These are phyloP conservation scores for Xylariomycetidae sp. DNA, from an alignment of 2,329 filamentous ascomycete genomes.

Conservation along the genomic window DNA sequence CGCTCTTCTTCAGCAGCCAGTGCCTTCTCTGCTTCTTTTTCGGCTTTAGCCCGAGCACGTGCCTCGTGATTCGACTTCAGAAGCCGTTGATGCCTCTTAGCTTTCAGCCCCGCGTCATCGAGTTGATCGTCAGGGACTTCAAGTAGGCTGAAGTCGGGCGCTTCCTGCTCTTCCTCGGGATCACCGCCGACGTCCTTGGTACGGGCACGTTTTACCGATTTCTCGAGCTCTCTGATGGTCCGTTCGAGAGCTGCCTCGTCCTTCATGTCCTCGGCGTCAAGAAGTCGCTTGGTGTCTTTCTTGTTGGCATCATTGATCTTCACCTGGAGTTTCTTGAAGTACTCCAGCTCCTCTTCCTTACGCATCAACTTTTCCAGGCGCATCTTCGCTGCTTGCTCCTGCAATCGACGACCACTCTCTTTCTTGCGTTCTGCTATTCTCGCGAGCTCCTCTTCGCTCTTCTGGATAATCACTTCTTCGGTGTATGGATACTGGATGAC, in stretches of 20 bases:
- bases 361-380: slow-evolving; percentile 89
- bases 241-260: slow-evolving; percentile 84
- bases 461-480: slow-evolving; percentile 84
- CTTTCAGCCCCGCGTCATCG: slow-evolving; percentile 84
- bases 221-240: slow-evolving; percentile 83
- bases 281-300: slow-evolving; percentile 80
- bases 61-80: slow-evolving; percentile 96
- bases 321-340: slow-evolving; percentile 78
- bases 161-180: slow-evolving; percentile 75
- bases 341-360: slow-evolving; percentile 93
- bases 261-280: slow-evolving; percentile 89
- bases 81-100: slow-evolving; percentile 86
- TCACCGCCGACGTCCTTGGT: slow-evolving; percentile 89
- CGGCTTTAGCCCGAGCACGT: slow-evolving; percentile 85
- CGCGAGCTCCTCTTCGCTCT: slow-evolving; percentile 90
- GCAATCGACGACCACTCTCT: slow-evolving; percentile 83
- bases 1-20: slow-evolving; percentile 78
- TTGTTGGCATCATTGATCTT: slow-evolving; percentile 74
- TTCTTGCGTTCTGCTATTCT: slow-evolving; percentile 89
- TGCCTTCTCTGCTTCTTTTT: slow-evolving; percentile 90
- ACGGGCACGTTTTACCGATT: slow-evolving; percentile 80
- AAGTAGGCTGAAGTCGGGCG: slow-evolving; percentile 80
- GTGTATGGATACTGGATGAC: slow-evolving; percentile 92
- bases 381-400: slow-evolving; percentile 97
- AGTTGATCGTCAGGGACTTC: slow-evolving; percentile 88